Base-by-base conservation (phyloP, 75 land plant species). In the Larix kaempferi region DNA sequence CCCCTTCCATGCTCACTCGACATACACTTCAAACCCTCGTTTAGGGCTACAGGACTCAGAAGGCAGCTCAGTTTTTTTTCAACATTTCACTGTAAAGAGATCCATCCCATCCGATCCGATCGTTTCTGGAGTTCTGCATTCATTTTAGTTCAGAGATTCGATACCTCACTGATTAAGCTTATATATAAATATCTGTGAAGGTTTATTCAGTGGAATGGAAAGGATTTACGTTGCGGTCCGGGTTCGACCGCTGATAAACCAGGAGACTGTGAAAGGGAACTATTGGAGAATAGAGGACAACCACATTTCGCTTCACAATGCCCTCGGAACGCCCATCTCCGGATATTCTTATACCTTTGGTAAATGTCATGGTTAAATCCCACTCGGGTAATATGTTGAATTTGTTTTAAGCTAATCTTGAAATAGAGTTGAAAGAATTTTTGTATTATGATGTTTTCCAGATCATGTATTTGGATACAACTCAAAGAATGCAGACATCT, bases 191-290 rank as follows among this genome's bases (percentile, higher is more conserved):
- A 41, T 41, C 44, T 41, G 44, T 6, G 0, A 6, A 41, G 44
- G 5, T 41, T 6, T 44, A 44, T 6, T 6, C 7, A 44, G 49
- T 44, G 49, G 41, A 55, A 96, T 97, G 99, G 99, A 97, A 89
- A 97, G 89, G 80, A 97, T 97, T 73, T 90, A 89, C 66, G 99
- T 97, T 15, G 99, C 98, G 33, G 89, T 97, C 25, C 86, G 99
- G 19, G 83, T 97, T 65, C 83, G 95, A 56, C 98, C 99, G 0
- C 67, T 85, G 57, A 76, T 55, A 27, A 69, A 58, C 56, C 63
- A 78, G 73, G 84, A 82, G 25, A 7, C 77, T 14, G 66, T 71
- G 49, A 80, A 65, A 74, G 90, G 85, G 27, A 80, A 78, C 37
- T 76, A 73, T 54, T 97, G 99, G 99, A 86, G 72, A 76, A 82